phyloP scores from a whole-genome alignment of 2,329 filamentous ascomycete genomes.

The Zasmidium angulare region DNA sequence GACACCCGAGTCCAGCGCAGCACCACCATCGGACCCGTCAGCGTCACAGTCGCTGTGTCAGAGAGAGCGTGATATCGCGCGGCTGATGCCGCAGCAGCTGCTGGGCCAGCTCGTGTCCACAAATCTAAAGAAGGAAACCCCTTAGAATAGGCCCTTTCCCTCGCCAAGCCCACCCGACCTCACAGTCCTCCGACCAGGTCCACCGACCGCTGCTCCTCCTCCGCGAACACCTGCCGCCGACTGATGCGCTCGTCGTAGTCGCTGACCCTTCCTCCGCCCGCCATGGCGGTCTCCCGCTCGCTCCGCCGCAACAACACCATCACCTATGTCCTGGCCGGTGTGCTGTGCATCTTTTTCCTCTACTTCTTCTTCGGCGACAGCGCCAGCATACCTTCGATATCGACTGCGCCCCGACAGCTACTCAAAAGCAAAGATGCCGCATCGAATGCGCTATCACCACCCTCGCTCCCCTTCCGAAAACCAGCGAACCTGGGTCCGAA shows the following conservation, averaged over 20 bases:
- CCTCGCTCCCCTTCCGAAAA: slow-evolving; percentile 73
- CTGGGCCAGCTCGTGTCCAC: neutral
- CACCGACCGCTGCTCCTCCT: neutral
- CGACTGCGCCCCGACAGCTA: slow-evolving; percentile 50
- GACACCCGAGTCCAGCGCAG: neutral
- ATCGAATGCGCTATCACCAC: slow-evolving; percentile 69
- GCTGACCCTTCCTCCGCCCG: slow-evolving; percentile 24
- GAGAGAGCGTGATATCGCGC: neutral
- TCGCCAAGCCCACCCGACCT: neutral
- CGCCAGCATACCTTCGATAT: slow-evolving; percentile 63
- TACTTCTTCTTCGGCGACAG: slow-evolving; percentile 49
- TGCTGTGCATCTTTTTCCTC: slow-evolving; percentile 64
- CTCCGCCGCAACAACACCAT: slow-evolving; percentile 78
- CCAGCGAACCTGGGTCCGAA: slow-evolving; percentile 54
- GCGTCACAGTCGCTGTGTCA: too few species aligned
- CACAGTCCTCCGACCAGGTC: neutral
- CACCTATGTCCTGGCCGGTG: slow-evolving; percentile 68
- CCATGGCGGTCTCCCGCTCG: slow-evolving; percentile 61
- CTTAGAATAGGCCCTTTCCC: neutral
- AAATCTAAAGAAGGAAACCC: neutral
- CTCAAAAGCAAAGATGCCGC: slow-evolving; percentile 56
- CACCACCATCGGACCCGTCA: neutral
- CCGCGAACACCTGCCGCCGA: neutral
- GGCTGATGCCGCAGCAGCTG: neutral
- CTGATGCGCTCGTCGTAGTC: neutral